Base-by-base conservation (phyloP, 2,329 filamentous ascomycete species). In the Juglanconis oblonga region DNA sequence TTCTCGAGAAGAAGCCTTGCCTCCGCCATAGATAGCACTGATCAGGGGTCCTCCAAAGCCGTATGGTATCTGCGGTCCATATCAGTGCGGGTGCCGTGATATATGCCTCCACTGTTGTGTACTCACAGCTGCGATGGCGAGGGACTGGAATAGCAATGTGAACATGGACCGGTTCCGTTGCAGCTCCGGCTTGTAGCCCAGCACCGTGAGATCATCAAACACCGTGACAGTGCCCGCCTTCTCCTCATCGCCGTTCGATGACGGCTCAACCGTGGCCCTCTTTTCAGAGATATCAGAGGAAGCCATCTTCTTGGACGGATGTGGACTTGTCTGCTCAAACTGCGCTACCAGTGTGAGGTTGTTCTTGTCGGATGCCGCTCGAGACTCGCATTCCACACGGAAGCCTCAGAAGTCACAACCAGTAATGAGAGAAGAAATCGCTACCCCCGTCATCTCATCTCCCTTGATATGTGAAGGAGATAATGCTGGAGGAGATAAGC, bases 101-200 rank as follows among this genome's bases (percentile, higher is more conserved):
- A 8, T 52, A 2, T 24, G 9, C 36, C 10, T 17, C 44, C 9
- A 45, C 7, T 1, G 2, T 6, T 10, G 42, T 11, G 5, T 9
- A 59, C 69, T 61, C 63, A 75, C 73, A 24, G 84, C 83, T 35
- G 84, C 83, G 35, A 87, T 86, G 29, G 84, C 83, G 7, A 87
- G 73, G 0, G 81, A 81, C 69, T 87, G 84, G 68, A 87, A 87
- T 11, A 87, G 74, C 1, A 88, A 73, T 0, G 83, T 86, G 63
- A 81, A 76, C 66, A 87, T 78, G 0, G 84, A 86, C 36, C 85
- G 78, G 63, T 87, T 87, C 29, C 83, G 79, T 24, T 70, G 73
- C 17, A 88, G 73, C 66, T 85, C 82, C 4, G 81, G 78, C 59
- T 77, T 81, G 71, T 88, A 88, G 33, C 85, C 83, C 29, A 87